Conservation (phyloP, 768 basidiomycete species). For the Suillus fuscotomentosus region DNA sequence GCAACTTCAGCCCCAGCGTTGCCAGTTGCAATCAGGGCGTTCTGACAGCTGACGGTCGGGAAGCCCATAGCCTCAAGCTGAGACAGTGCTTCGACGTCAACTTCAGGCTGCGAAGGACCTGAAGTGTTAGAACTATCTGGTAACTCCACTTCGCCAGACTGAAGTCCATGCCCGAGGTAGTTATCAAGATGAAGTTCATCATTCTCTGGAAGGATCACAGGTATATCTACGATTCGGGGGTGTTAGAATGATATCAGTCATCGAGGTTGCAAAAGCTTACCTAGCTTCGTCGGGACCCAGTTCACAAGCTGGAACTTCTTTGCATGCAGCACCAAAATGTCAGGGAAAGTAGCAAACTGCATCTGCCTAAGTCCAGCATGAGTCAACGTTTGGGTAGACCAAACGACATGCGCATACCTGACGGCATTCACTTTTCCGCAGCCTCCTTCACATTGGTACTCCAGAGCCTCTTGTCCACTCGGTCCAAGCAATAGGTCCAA, state of each 20-base stretch:
- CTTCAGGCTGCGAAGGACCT: conserved; percentile 51
- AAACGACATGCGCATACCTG: background rate
- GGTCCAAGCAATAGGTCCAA: conserved; percentile 46
- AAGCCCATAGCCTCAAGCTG: conserved; percentile 92
- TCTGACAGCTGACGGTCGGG: conserved; percentile 80
- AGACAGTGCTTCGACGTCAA: conserved; percentile 71
- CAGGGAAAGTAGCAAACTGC: conserved; percentile 83
- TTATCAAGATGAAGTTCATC: conserved; percentile 58
- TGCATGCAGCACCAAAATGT: conserved; percentile 84
- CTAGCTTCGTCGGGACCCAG: conserved; percentile 95
- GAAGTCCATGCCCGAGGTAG: conserved; percentile 70
- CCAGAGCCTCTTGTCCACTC: conserved; percentile 61
- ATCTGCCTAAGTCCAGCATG: conserved; percentile 49
- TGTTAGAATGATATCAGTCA: background rate
- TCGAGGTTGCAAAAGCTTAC: conserved; percentile 40
- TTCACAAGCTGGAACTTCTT: conserved; percentile 94
- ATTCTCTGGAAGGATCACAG: conserved; percentile 63
- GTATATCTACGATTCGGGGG: conserved; percentile 63
- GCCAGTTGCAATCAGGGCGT: conserved; percentile 87
- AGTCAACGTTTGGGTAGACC: background rate
- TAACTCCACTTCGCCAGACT: conserved; percentile 66
- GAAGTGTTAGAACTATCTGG: conserved; percentile 48
- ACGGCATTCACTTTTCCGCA: conserved; percentile 62
- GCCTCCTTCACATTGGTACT: conserved; percentile 82
- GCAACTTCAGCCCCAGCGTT: conserved; percentile 73